A percentile compares a stretch with the other conserved stretches of the same genome.
Conservation (phyloP, 2,329 filamentous ascomycete genomes). For the Macrophomina pseudophaseolina region DNA sequence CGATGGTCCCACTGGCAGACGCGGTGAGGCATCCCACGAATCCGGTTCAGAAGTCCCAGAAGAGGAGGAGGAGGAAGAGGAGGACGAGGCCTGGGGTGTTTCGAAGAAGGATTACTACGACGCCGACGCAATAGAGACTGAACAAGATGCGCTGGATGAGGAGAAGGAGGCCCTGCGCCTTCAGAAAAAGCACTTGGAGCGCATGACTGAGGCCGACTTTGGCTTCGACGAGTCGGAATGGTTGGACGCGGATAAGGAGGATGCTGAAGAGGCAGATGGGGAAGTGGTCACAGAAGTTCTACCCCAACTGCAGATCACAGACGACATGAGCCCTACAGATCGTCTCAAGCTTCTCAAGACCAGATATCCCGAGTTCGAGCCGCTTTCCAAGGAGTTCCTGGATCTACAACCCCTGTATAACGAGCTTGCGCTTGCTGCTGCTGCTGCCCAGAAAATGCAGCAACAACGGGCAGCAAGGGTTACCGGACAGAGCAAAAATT, state of each 20-base stretch:
- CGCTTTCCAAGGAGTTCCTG: slow-evolving; percentile 78
- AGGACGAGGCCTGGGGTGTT: slow-evolving; percentile 79
- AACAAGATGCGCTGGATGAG: slow-evolving; percentile 82
- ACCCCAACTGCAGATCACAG: slow-evolving; percentile 79
- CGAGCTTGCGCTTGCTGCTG: slow-evolving; percentile 63
- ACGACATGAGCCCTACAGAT: slow-evolving; percentile 77
- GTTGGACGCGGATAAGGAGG: slow-evolving; percentile 62
- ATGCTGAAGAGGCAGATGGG: slow-evolving; percentile 47
- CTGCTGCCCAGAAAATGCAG: slow-evolving; percentile 57
- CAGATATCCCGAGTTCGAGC: slow-evolving; percentile 91
- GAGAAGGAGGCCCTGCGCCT: slow-evolving; percentile 86
- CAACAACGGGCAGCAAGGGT: slow-evolving; percentile 27
- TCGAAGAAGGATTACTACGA: slow-evolving; percentile 93
- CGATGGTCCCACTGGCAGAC: slow-evolving; percentile 41
- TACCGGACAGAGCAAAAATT: slow-evolving; percentile 33
- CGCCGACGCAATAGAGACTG: slow-evolving; percentile 75
- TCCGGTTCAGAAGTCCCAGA: slow-evolving; percentile 44
- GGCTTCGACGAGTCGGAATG: slow-evolving; percentile 91
- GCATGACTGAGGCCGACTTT: slow-evolving; percentile 91
- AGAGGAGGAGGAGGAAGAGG: slow-evolving; percentile 62
- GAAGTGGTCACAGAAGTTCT: slow-evolving; percentile 84
- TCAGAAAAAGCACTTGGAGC: slow-evolving; percentile 87
- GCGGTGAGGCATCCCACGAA: slow-evolving; percentile 37
- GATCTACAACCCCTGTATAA: slow-evolving; percentile 68
- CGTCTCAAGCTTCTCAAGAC: slow-evolving; percentile 74